These are phyloP conservation scores for Geotrichum macrosporum DNA, from an alignment of 1,139 yeast genomes.

Conservation along the genomic window DNA sequence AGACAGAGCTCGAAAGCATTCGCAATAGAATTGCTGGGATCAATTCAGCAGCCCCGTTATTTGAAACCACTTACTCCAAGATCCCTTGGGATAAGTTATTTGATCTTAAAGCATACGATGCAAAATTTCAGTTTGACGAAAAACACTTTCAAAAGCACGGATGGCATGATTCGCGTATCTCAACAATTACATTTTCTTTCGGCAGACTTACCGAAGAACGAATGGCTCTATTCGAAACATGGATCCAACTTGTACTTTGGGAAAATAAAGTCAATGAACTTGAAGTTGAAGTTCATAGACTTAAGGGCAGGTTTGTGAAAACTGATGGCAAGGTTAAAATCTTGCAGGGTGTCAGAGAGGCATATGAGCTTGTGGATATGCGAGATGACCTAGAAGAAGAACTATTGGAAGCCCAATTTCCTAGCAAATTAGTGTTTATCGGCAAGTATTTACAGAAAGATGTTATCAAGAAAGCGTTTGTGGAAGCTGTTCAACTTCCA, in stretches of 20 bases:
- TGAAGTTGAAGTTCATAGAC: slow-evolving; percentile 63
- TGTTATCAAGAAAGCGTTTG: slow-evolving; percentile 14
- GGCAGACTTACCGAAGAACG: slow-evolving; percentile 40
- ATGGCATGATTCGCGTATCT: slow-evolving; percentile 44
- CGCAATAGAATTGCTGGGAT: slow-evolving; percentile 48
- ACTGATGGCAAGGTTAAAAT: slow-evolving; percentile 48
- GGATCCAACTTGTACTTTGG: slow-evolving; percentile 69
- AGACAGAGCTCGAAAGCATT: slow-evolving; percentile 30
- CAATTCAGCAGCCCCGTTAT: slow-evolving; percentile 64
- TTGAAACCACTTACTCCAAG: slow-evolving; percentile 68
- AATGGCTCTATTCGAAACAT: slow-evolving; percentile 49
- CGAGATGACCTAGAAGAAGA: slow-evolving; percentile 43
- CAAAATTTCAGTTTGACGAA: slow-evolving; percentile 16
- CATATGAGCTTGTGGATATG: slow-evolving; percentile 71
- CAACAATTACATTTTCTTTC: slow-evolving; percentile 57
- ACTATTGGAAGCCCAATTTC: slow-evolving; percentile 33
- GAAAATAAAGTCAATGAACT: slow-evolving; percentile 45
- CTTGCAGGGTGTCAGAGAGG: slow-evolving; percentile 90
- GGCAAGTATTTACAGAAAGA: slow-evolving; percentile 55
- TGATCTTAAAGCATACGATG: slow-evolving; percentile 77
- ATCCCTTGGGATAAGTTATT: slow-evolving; percentile 59
- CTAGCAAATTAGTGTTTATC: slow-evolving; percentile 68
- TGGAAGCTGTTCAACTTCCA: background rate
- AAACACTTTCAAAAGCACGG: slow-evolving; percentile 17
- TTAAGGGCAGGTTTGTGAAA: slow-evolving; percentile 66